phyloP scores from a whole-genome alignment of 345 rosid genomes.

The Combretum micranthum region DNA sequence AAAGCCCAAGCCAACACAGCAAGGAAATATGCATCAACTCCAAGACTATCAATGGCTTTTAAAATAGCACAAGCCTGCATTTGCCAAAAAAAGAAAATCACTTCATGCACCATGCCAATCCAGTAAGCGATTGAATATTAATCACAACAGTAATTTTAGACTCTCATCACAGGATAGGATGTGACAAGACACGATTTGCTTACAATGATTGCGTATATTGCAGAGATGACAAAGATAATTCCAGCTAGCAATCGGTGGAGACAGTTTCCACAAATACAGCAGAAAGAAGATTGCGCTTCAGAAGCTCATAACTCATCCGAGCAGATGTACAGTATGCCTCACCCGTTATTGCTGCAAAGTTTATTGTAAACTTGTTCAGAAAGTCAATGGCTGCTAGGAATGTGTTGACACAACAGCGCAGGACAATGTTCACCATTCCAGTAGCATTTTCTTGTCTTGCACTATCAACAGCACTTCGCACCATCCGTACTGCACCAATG shows the following conservation, averaged over 20 bases:
- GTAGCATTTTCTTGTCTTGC: slow-evolving; percentile 63
- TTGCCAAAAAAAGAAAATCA: neutral
- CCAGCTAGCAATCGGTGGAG: slow-evolving; percentile 76
- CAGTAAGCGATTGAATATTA: no score
- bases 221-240: slow-evolving; percentile 61
- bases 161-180: neutral
- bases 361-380: slow-evolving; percentile 88
- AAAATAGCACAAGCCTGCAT: slow-evolving; percentile 65
- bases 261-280: slow-evolving; percentile 83
- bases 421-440: slow-evolving; percentile 55
- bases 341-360: slow-evolving; percentile 88
- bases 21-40: slow-evolving; percentile 46
- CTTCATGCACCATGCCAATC: no score
- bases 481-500: slow-evolving; percentile 57
- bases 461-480: slow-evolving; percentile 75
- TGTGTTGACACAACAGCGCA: slow-evolving; percentile 57
- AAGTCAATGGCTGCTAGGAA: slow-evolving; percentile 60
- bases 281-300: slow-evolving; percentile 84
- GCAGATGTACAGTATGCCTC: slow-evolving; percentile 86
- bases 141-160: no score
- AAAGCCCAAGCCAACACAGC: slow-evolving; percentile 59
- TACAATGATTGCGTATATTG: slow-evolving; percentile 70
- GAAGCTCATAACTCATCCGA: slow-evolving; percentile 81
- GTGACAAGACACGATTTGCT: slow-evolving; percentile 11
- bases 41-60: slow-evolving; percentile 53